Conservation (phyloP, 2,329 filamentous ascomycete genomes). For the Ceratocystis lukuohia region DNA sequence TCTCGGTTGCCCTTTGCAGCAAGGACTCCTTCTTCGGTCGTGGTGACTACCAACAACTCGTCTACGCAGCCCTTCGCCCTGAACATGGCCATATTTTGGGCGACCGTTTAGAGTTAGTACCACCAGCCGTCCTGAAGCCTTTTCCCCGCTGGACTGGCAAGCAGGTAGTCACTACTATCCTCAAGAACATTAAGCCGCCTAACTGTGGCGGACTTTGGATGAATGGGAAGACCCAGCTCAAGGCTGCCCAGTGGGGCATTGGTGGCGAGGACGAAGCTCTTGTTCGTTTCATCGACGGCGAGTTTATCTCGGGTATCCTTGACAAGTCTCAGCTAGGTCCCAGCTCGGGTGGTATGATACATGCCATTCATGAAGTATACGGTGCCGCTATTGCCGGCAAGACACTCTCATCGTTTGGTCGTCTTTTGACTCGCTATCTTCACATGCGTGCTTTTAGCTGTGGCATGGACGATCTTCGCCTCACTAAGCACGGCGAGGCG, state of each 20-base stretch:
- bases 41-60: constrained; percentile 81
- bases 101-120: constrained; percentile 67
- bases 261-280: constrained; percentile 58
- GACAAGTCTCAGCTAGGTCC: constrained; percentile 94
- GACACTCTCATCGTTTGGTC: constrained; percentile 75
- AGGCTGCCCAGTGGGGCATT: constrained; percentile 64
- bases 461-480: constrained; percentile 86
- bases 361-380: constrained; percentile 86
- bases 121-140: constrained; percentile 73
- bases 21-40: constrained; percentile 82
- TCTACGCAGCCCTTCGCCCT: constrained; percentile 79
- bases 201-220: constrained; percentile 67
- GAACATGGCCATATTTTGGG: constrained; percentile 79
- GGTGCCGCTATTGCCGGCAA: constrained; percentile 77
- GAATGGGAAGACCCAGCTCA: constrained; percentile 64
- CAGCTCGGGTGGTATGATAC: constrained; percentile 71
- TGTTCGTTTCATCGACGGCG: constrained; percentile 74
- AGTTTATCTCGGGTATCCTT: constrained; percentile 78
- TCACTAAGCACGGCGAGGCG: constrained; percentile 67
- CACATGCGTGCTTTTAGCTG: constrained; percentile 94
- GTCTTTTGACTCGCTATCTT: constrained; percentile 75
- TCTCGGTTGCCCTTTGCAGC: constrained; percentile 80
- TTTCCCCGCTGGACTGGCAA: constrained; percentile 84
- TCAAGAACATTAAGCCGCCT: constrained; percentile 78
- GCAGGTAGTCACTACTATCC: constrained; percentile 81